A percentile compares a stretch with the other conserved stretches of the same genome.
These are phyloP conservation scores for Saturnispora gosingensis DNA, from an alignment of 805 yeast genomes.

Conservation along the genomic window DNA sequence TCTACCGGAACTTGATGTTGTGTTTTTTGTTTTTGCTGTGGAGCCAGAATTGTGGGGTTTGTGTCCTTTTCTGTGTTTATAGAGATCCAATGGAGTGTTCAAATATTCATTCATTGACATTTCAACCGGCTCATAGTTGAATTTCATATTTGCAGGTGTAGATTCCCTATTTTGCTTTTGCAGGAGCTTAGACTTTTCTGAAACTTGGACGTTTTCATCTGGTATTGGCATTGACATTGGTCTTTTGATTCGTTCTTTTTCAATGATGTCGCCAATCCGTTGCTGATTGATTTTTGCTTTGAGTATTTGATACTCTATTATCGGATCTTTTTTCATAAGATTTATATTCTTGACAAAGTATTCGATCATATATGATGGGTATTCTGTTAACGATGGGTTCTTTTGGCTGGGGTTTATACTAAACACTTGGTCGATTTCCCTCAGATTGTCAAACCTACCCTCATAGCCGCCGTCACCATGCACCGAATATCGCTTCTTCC, in stretches of 20 bases:
- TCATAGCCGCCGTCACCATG: not conserved
- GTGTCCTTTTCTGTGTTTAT: conserved; percentile 9
- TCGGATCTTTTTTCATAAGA: conserved; percentile 11
- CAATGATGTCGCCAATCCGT: not conserved
- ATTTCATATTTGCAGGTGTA: conserved; percentile 7
- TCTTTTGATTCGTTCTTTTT: not conserved
- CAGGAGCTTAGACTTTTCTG: not conserved
- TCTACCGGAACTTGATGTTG: not conserved
- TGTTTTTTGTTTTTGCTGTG: not conserved
- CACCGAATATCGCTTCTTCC: not conserved
- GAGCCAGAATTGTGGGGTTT: not conserved
- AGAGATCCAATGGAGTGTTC: conserved; percentile 11
- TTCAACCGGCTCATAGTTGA: conserved; percentile 9
- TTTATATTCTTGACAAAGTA: conserved; percentile 11
- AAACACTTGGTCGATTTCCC: conserved; percentile 10
- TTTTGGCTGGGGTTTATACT: conserved; percentile 3
- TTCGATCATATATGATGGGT: conserved; percentile 12
- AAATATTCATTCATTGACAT: conserved; percentile 12
- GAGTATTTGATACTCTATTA: conserved; percentile 8
- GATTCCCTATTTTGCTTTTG: conserved; percentile 9
- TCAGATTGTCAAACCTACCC: conserved; percentile 2
- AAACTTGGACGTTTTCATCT: not conserved
- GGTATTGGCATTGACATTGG: conserved; percentile 10
- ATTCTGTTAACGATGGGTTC: conserved; percentile 6
- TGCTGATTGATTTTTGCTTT: conserved; percentile 9